These are phyloP conservation scores for Kalaharituber pfeilii DNA, from an alignment of 2,329 filamentous ascomycete species.

Conservation along the genomic window DNA sequence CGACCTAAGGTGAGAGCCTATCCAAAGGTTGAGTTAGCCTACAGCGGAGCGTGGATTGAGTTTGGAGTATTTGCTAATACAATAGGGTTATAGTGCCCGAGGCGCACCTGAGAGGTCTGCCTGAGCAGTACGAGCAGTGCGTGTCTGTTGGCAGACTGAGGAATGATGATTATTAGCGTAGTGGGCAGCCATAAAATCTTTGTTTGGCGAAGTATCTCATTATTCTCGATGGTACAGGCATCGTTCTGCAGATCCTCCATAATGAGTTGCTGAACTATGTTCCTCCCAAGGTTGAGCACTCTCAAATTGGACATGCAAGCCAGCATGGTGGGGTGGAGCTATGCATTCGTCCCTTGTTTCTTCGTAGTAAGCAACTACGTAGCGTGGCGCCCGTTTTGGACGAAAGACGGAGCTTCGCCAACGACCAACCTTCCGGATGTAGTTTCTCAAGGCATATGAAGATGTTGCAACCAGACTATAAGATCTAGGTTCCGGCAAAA, in stretches of 20 bases:
- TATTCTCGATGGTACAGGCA: slow-evolving; percentile 36
- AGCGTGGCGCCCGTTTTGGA: neutral
- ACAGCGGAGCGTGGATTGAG: too few relatives aligned
- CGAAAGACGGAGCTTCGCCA: slow-evolving; percentile 24
- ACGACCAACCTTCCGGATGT: slow-evolving; percentile 35
- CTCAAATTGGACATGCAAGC: too few relatives aligned
- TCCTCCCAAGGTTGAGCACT: slow-evolving; percentile 57
- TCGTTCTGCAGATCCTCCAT: slow-evolving; percentile 83
- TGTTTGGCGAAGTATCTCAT: neutral
- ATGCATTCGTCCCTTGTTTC: too few relatives aligned
- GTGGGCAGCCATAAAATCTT: too few relatives aligned
- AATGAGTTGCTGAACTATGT: slow-evolving; percentile 59
- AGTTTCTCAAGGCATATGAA: slow-evolving; percentile 73
- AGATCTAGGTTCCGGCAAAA: slow-evolving; percentile 94
- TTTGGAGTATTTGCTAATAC: too few relatives aligned
- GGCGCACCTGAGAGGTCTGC: too few relatives aligned
- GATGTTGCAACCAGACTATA: slow-evolving; percentile 51
- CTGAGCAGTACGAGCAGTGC: slow-evolving; percentile 69
- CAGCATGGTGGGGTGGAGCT: too few relatives aligned
- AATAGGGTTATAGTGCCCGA: too few relatives aligned
- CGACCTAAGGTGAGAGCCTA: too few relatives aligned
- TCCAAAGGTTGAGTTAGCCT: too few relatives aligned
- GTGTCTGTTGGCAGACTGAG: slow-evolving; percentile 56
- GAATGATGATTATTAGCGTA: slow-evolving; percentile 82
- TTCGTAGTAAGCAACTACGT: too few relatives aligned